A percentile compares a stretch with the other conserved stretches of the same genome.
phyloP scores from a whole-genome alignment of 208 protist species.

The Hexamita inflata region DNA sequence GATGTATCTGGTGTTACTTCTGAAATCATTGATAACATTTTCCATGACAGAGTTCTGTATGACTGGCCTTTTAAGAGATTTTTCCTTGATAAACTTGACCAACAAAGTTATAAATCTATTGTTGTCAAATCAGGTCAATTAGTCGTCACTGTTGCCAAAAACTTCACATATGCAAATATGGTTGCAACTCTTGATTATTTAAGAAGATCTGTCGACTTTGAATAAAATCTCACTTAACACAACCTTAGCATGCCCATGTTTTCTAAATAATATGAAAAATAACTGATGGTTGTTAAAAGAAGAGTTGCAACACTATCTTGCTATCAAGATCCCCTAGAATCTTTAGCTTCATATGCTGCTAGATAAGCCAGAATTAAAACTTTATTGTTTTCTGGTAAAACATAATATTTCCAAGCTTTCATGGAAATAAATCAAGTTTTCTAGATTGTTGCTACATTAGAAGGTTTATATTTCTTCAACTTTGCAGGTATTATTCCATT shows the following conservation, averaged over 20 bases:
- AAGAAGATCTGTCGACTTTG: neutral
- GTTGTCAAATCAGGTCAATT: neutral
- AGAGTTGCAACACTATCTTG: too few species aligned
- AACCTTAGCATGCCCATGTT: neutral
- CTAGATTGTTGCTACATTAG: neutral
- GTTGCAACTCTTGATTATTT: conserved; percentile 8
- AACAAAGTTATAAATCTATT: neutral
- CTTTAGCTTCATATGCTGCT: too few species aligned
- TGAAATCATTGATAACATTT: conserved; percentile 25
- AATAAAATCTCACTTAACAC: neutral
- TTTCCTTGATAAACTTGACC: conserved; percentile 1
- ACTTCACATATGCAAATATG: conserved; percentile 16
- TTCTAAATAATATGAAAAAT: too few species aligned
- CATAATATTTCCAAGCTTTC: too few species aligned
- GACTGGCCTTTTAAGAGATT: neutral
- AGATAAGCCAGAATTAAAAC: too few species aligned
- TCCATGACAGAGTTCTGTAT: neutral
- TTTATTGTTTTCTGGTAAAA: too few species aligned
- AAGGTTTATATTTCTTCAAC: conserved; percentile 15
- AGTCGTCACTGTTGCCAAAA: neutral
- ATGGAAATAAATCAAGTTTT: too few species aligned
- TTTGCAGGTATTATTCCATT: conserved; percentile 22
- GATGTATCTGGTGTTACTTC: conserved; percentile 7
- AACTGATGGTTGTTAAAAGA: too few species aligned
- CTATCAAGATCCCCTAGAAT: too few species aligned